Conservation (phyloP, 1,284 basidiomycete species). For the Trametes versicolor region DNA sequence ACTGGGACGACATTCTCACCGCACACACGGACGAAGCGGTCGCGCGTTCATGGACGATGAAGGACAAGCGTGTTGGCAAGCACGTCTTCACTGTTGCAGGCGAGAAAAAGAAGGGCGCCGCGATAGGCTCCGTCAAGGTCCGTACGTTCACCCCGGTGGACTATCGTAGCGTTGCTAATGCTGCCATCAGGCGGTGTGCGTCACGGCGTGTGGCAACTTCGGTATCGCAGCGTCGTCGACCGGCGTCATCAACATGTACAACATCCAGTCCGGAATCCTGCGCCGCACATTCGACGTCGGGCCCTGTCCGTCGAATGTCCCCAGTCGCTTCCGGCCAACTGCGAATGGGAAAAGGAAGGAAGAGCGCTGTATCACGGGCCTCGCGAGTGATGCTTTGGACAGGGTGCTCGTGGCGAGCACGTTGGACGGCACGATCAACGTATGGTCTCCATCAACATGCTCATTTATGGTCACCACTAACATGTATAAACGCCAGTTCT, state of each 20-base stretch:
- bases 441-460: conserved; percentile 54
- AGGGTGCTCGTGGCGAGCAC: conserved; percentile 85
- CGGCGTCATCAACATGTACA: conserved; percentile 89
- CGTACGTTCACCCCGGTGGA: conserved; percentile 27
- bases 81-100: conserved; percentile 66
- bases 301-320: conserved; percentile 62
- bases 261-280: conserved; percentile 94
- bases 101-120: conserved; percentile 54
- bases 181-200: conserved; percentile 76
- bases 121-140: conserved; percentile 73
- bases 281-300: conserved; percentile 82
- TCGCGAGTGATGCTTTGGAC: conserved; percentile 91
- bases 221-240: conserved; percentile 86
- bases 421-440: conserved; percentile 88
- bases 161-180: neutral
- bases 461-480: neutral
- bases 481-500: conserved; percentile 70
- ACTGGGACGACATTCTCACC: conserved; percentile 98
- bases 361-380: conserved; percentile 79
- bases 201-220: conserved; percentile 97
- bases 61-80: conserved; percentile 85
- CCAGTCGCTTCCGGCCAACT: conserved; percentile 44
- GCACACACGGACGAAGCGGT: conserved; percentile 85
- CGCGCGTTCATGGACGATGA: conserved; percentile 89
- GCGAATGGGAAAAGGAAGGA: conserved; percentile 56